Evolutionary conservation across 2,329 filamentous ascomycete species (phyloP).

Genomic region (Aspergillus costaricaensis): DNA sequence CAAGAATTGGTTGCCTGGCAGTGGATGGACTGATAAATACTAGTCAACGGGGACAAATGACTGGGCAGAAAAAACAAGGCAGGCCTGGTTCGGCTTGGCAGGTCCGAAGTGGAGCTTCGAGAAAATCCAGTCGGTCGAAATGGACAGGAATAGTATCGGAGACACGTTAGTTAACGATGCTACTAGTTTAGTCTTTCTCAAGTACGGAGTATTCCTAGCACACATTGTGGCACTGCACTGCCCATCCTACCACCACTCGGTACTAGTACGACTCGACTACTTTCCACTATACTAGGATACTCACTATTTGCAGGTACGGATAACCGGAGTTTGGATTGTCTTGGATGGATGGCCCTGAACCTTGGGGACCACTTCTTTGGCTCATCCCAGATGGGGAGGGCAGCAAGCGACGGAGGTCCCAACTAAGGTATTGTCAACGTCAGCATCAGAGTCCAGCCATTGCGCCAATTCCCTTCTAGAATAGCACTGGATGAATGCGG

Average conservation of each 20-base stretch:
- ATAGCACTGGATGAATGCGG: neutral
- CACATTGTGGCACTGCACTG: neutral
- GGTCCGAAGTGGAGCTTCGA: slow-evolving; percentile 2
- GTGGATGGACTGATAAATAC: neutral
- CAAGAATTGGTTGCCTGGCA: neutral
- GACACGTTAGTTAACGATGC: too few relatives aligned
- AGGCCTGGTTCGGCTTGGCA: slow-evolving; percentile 3
- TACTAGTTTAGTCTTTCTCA: too few relatives aligned
- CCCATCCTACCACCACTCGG: neutral
- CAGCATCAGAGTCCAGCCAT: neutral
- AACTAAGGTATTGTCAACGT: neutral
- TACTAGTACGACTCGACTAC: too few relatives aligned
- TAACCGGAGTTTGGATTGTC: too few relatives aligned
- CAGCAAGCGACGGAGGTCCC: too few relatives aligned
- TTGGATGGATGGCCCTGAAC: neutral
- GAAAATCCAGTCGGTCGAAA: too few relatives aligned
- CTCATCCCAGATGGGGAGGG: too few relatives aligned
- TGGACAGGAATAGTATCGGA: neutral
- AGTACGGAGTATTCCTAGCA: neutral
- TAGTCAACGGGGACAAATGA: neutral
- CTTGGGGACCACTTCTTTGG: neutral
- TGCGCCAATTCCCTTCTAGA: neutral
- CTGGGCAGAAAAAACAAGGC: slow-evolving; percentile 3
- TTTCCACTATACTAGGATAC: too few relatives aligned
- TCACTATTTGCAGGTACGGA: too few relatives aligned